These are phyloP conservation scores for Leccinum broughii DNA, from an alignment of 768 basidiomycete genomes.

Conservation along the genomic window DNA sequence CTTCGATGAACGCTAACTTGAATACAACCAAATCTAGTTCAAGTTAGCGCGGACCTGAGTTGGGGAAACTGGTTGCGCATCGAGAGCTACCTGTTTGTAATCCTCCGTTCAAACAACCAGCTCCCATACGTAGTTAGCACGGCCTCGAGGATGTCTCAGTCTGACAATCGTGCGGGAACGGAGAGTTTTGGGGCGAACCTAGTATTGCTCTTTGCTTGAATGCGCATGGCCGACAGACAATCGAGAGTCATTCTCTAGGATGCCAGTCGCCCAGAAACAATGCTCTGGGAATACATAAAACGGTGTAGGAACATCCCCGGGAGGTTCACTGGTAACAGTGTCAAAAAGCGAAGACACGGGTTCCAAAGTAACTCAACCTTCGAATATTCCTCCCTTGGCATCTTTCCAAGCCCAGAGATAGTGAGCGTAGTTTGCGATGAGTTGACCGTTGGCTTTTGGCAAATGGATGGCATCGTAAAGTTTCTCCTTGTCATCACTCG, in stretches of 20 bases:
- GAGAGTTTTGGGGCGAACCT: conserved; percentile 43
- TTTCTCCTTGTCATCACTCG: not conserved
- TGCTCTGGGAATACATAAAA: conserved; percentile 55
- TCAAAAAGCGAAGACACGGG: conserved; percentile 11
- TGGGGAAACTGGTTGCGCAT: conserved; percentile 40
- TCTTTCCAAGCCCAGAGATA: conserved; percentile 43
- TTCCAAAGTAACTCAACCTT: conserved; percentile 35
- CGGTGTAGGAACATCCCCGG: conserved; percentile 21
- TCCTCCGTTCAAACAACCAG: conserved; percentile 86
- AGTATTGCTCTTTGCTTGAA: conserved; percentile 63
- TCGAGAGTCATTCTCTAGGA: conserved; percentile 12
- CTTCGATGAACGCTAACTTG: conserved; percentile 69
- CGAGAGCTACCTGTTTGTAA: conserved; percentile 79
- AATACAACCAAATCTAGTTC: conserved; percentile 3
- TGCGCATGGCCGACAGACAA: conserved; percentile 65
- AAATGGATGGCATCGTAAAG: conserved; percentile 22
- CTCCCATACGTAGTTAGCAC: conserved; percentile 79
- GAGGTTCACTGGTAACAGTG: conserved; percentile 13
- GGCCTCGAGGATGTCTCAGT: conserved; percentile 42
- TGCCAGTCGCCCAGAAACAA: conserved; percentile 49
- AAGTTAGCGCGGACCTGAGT: not conserved
- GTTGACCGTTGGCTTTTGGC: conserved; percentile 46
- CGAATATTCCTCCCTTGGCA: conserved; percentile 47
- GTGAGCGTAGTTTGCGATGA: conserved; percentile 34
- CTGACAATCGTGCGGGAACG: not conserved